phyloP scores from a whole-genome alignment of 805 yeast genomes.

The Yarrowia porcina region DNA sequence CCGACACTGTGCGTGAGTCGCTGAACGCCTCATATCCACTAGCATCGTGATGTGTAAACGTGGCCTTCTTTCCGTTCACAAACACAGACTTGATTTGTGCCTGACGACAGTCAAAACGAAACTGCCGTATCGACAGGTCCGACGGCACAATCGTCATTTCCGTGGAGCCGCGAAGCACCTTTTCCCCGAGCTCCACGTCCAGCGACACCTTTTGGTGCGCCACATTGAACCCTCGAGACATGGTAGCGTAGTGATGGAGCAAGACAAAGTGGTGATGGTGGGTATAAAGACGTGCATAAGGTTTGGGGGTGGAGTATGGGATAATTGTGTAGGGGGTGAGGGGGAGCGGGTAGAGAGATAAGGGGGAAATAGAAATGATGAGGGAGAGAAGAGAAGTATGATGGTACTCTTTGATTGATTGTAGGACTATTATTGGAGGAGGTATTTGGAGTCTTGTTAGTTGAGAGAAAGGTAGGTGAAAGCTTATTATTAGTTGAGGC shows the following conservation, averaged over 20 bases:
- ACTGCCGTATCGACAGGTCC: slow-evolving; percentile 51
- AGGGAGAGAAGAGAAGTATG: too few species aligned
- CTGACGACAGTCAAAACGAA: slow-evolving; percentile 79
- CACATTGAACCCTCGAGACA: slow-evolving; percentile 50
- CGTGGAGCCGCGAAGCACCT: slow-evolving; percentile 64
- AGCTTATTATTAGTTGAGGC: too few species aligned
- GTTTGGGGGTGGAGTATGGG: not conserved
- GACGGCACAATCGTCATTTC: slow-evolving; percentile 79
- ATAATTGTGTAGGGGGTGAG: too few species aligned
- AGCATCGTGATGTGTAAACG: slow-evolving; percentile 55
- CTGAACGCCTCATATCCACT: slow-evolving; percentile 40
- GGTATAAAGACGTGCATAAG: not conserved
- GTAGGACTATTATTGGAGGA: too few species aligned
- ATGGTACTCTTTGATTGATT: too few species aligned
- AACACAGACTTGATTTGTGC: slow-evolving; percentile 53
- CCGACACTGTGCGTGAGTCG: slow-evolving; percentile 30
- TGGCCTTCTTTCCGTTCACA: slow-evolving; percentile 59
- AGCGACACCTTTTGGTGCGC: slow-evolving; percentile 81
- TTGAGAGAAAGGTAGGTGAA: too few species aligned
- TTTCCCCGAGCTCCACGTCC: slow-evolving; percentile 71
- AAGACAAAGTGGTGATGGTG: not conserved
- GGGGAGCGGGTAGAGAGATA: not conserved
- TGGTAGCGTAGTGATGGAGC: not conserved
- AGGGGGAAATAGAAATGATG: not conserved
- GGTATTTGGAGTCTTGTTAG: too few species aligned